phyloP scores from a whole-genome alignment of 306 rosid genomes.

The Rubus parviflorus region DNA sequence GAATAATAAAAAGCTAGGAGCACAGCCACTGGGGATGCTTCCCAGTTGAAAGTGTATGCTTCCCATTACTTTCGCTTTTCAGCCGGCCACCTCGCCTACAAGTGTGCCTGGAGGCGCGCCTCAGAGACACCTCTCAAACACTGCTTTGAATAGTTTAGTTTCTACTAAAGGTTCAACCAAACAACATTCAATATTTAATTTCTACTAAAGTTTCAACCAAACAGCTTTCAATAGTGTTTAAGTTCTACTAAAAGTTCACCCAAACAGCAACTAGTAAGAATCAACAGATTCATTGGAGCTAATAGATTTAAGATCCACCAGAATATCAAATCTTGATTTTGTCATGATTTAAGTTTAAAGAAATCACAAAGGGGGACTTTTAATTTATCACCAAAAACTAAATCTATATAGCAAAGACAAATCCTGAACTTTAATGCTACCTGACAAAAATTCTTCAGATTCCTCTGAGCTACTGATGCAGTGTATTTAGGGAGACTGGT shows the following conservation, averaged over 20 bases:
- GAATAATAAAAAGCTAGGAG: neutral
- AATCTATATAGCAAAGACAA: neutral
- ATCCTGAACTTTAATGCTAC: constrained; percentile 34
- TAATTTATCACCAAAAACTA: neutral
- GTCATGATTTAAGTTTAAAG: neutral
- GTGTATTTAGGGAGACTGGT: constrained; percentile 77
- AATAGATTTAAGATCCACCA: neutral
- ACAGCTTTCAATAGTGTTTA: neutral
- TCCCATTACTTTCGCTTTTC: no score
- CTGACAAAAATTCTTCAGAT: constrained; percentile 68
- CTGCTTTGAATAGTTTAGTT: neutral
- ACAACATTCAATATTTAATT: neutral
- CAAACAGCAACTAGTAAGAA: neutral
- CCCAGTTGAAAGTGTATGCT: neutral
- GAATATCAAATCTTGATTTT: neutral
- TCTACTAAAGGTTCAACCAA: neutral
- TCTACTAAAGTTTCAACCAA: neutral
- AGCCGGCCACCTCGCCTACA: neutral
- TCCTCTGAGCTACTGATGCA: constrained; percentile 77
- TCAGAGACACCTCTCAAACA: neutral
- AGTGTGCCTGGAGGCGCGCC: neutral
- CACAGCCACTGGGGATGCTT: neutral
- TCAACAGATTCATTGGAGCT: neutral
- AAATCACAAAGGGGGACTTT: neutral
- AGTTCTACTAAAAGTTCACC: neutral